Evolutionary conservation across 1,284 basidiomycete genomes (phyloP).

Genomic region (Fistulina hepatica): DNA sequence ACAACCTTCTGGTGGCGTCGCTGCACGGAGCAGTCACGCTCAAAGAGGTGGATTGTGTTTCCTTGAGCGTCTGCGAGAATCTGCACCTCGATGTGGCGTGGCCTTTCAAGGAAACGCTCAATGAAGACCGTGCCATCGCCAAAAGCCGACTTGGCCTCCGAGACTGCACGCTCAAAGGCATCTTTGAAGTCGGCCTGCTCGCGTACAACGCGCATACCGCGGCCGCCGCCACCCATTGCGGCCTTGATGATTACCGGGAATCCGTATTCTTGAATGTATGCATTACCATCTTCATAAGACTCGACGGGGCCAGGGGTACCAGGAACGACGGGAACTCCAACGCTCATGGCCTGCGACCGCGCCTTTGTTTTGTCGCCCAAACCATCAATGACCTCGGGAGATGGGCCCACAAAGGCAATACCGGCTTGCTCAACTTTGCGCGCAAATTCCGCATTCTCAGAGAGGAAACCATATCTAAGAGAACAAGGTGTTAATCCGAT

Average conservation of each 20-base stretch:
- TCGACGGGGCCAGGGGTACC: constrained; percentile 93
- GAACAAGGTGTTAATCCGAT: too few relatives aligned
- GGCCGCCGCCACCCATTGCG: constrained; percentile 96
- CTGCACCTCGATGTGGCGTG: constrained; percentile 97
- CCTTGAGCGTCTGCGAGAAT: constrained; percentile 84
- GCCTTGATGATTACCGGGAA: constrained; percentile 99
- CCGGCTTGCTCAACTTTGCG: constrained; percentile 96
- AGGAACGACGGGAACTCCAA: constrained; percentile 92
- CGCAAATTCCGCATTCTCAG: constrained; percentile 95
- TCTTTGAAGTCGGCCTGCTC: constrained; percentile 86
- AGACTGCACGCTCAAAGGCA: constrained; percentile 87
- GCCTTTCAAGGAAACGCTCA: constrained; percentile 93
- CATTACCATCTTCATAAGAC: constrained; percentile 71
- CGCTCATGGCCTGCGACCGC: constrained; percentile 70
- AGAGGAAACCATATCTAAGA: constrained; percentile 91
- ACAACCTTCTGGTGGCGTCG: constrained; percentile 98
- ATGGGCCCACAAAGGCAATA: constrained; percentile 93
- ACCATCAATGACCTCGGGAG: constrained; percentile 94
- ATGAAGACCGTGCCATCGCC: constrained; percentile 99
- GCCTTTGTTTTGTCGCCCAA: constrained; percentile 99
- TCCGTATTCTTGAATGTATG: constrained; percentile 91
- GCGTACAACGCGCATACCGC: constrained; percentile 97
- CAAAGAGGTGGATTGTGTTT: constrained; percentile 94
- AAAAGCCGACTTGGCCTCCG: constrained; percentile 93
- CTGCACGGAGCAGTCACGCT: constrained; percentile 98